Evolutionary conservation across 1,139 yeast genomes (phyloP), one percentile per base, ranked within the genome.

Genomic region (Diutina catenulata): DNA sequence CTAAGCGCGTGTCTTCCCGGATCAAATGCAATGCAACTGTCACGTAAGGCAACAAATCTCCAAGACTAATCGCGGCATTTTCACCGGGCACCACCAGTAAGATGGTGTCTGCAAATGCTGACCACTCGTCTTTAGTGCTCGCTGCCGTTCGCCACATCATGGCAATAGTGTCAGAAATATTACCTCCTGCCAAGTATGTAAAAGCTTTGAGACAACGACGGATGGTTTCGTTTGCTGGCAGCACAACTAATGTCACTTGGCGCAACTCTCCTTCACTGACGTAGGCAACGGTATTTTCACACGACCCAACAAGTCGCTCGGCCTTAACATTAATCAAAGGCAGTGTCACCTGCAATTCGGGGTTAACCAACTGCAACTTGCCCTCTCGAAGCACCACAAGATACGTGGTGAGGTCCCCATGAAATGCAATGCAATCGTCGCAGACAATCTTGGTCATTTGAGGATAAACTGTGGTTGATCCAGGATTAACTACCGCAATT

Each of bases 1-100:
- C 76, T 28, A 91, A 60, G 40, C 71, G 66, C 33, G 69, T 57
- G 44, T 88, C 97, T 53, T 91, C 96, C 42, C 88, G 60, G 3
- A 86, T 58, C 26, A 86, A 51, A 59, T 88, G 97, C 31, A 88
- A 55, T 0, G 87, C 74, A 25, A 82, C 56, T 0, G 78, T 64
- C n/a, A 84, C 65, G 20, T 43, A 72, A 76, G 1, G 86, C 83
- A 2, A 77, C 56, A 49, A 74, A 55, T 33, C 74, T 9, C 60
- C 54, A 32, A 75, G n/a, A n/a, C n/a, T n/a, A n/a, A n/a, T n/a
- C n/a, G n/a, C n/a, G n/a, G n/a, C n/a, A n/a, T n/a, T n/a, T n/a
- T n/a, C n/a, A n/a, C n/a, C n/a, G n/a, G n/a, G 55, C 0, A 70
- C 50, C 1, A 70, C 53, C 0, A 76, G 62, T 14, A 78, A 51